Base-by-base conservation (phyloP, 2,329 filamentous ascomycete genomes). In the Arachnomyces sp. region DNA sequence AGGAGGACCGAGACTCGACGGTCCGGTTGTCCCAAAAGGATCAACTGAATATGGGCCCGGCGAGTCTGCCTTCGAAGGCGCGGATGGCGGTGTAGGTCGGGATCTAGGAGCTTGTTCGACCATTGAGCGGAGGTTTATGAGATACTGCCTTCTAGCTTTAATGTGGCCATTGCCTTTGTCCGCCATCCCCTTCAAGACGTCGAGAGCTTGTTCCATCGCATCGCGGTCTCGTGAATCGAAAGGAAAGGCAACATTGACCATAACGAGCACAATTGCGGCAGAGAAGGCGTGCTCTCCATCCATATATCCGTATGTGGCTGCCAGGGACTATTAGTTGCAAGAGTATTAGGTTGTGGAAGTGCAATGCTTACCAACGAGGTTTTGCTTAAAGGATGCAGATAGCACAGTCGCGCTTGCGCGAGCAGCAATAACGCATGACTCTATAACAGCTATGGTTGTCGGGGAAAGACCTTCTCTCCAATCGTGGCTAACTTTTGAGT, bases 261-360 rank as follows among this genome's bases (percentile, higher is more conserved):
- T 73, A 16, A 76, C 68, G 4, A 77, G 63, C 2, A 76, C 63
- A 8, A 76, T 65, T 8, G 71, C 66, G 1, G 73, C 71, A 0
- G 70, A 73, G 48, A 76, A 75, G 16, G 68, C 65, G 48, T 76
- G 73, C 44, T 77, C 73, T 12, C 70, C 68, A 43, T 77, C 73
- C 60, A 76, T 72, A 50, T 74, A 77, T 16, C 73, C 73, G 48
- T 73, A 76, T 0, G 72, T 76, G 14, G 73, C 70, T 65, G 39
- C 32, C 9, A 34, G 2, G 11, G 29, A 34, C 28, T 18, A 34
- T 29, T 8, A 13, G 31, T 30, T 12, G 31, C 1, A 36, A 31
- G 18, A 13, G 18, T 20, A 28, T 12, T 18, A 18, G 9, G 5
- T n/a, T 15, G 44, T 11, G 12, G 4, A 15, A 16, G n/a, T 31